phyloP scores from a whole-genome alignment of 352 stramenopile genomes.

The Plasmopara viticola region DNA sequence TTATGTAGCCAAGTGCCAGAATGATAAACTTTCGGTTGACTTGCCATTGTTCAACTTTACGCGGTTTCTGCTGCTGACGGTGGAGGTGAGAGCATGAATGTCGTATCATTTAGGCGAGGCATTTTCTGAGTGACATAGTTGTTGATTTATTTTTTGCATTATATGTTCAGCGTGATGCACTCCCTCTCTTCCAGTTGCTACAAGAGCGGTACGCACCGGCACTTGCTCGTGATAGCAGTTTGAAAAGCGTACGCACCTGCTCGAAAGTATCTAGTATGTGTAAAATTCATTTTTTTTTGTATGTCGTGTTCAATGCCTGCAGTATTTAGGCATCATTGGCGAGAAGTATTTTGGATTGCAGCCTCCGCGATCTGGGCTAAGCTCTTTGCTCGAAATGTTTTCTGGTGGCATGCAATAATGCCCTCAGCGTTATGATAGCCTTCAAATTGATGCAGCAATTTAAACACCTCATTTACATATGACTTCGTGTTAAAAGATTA shows the following conservation, averaged over 20 bases:
- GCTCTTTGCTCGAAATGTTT: conserved; percentile 82
- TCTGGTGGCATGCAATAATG: conserved; percentile 61
- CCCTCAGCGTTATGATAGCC: neutral
- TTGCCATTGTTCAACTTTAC: conserved; percentile 81
- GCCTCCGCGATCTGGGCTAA: conserved; percentile 66
- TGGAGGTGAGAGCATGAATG: conserved; percentile 43
- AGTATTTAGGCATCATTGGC: conserved; percentile 82
- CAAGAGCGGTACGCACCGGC: conserved; percentile 74
- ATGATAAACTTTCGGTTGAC: conserved; percentile 36
- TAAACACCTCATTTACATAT: neutral
- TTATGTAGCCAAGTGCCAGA: conserved; percentile 51
- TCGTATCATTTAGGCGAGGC: neutral
- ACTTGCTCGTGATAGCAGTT: conserved; percentile 61
- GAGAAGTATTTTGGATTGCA: conserved; percentile 86
- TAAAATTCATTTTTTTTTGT: too few species aligned
- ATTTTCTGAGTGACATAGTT: neutral
- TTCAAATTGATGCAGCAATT: neutral
- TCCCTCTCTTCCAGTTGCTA: conserved; percentile 83
- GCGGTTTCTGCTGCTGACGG: conserved; percentile 75
- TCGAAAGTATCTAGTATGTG: neutral
- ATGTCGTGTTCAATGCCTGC: neutral
- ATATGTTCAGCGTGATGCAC: conserved; percentile 53
- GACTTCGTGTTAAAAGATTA: too few species aligned
- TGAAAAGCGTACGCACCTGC: conserved; percentile 64
- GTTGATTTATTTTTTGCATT: neutral